Evolutionary conservation across 2,329 filamentous ascomycete species (phyloP), one percentile per base, ranked within the genome.

Genomic region (Eutypella sp.): DNA sequence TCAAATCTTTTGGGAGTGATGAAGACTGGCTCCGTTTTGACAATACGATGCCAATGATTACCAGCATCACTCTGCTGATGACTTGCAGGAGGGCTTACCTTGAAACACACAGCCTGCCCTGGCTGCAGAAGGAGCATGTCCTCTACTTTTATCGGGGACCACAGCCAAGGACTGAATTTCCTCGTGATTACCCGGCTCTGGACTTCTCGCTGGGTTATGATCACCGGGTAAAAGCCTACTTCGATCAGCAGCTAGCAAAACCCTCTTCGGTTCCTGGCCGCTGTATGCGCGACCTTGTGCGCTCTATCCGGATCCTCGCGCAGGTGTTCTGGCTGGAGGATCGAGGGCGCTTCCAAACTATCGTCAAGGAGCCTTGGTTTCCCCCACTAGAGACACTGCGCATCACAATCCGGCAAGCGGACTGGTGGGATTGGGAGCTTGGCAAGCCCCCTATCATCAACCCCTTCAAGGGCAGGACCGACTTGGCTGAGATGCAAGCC

Each of bases 351-450:
- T 44, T 44, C 23, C 53, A 31, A 42, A 42, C 22, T 20, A 41
- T 50, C 5, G 31, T 18, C 3, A 36, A 46, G n/a, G 43, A 16
- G 3, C 18, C 27, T n/a, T 57, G 44, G 52, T 61, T 59, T 23
- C 18, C 44, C 15, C 48, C 49, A 42, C 49, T 63, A 20, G 50
- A 58, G 11, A 52, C 45, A 19, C 45, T 68, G 8, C 62, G 54
- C 2, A 53, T 68, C 15, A 65, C 64, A 2, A 46, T 67, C 15
- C 57, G 65, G 20, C 60, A 65, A 23, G 56, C 58, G 3, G 65
- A 68, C 47, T 67, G 65, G 63, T 63, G 57, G 55, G 46, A 55
- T 19, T 67, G 65, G 65, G 64, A 66, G 48, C 36, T 40, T 13
- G 56, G 64, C 19, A 42, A 48, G 5, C 45, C 55, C 0, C 55